Evolutionary conservation across 2,329 filamentous ascomycete genomes (phyloP).

Genomic region (Botrytis hyacinthi): DNA sequence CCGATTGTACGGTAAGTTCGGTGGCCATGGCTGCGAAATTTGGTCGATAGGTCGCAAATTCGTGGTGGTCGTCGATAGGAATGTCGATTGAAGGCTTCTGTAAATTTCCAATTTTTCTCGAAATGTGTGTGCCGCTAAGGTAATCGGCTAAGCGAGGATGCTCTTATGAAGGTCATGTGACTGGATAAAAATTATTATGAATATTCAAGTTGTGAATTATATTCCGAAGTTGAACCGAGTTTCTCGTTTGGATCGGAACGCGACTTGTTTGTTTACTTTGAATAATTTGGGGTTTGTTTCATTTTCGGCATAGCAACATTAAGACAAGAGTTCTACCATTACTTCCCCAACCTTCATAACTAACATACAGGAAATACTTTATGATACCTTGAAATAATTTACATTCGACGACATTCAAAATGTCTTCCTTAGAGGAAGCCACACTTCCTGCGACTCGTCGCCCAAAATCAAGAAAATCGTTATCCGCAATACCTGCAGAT

Average conservation of each 20-base stretch:
- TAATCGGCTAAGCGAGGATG: slow-evolving; percentile 20
- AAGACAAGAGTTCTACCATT: slow-evolving; percentile 24
- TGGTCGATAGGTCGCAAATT: slow-evolving; percentile 37
- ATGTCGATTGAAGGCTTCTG: slow-evolving; percentile 25
- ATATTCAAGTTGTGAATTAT: not conserved
- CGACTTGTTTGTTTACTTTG: slow-evolving; percentile 27
- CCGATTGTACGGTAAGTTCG: slow-evolving; percentile 99
- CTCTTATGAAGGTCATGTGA: slow-evolving; percentile 23
- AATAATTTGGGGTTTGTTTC: slow-evolving; percentile 25
- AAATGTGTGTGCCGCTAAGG: slow-evolving; percentile 26
- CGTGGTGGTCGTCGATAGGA: slow-evolving; percentile 26
- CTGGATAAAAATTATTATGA: not conserved
- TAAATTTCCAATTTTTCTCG: slow-evolving; percentile 25
- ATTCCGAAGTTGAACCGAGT: slow-evolving; percentile 9
- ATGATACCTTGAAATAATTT: not conserved
- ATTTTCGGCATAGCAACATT: slow-evolving; percentile 24
- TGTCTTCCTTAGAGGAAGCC: slow-evolving; percentile 45
- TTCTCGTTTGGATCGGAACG: not conserved
- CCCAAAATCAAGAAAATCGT: slow-evolving; percentile 64
- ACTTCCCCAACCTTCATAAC: slow-evolving; percentile 14
- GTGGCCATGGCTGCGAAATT: slow-evolving; percentile 69
- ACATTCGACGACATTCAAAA: slow-evolving; percentile 29
- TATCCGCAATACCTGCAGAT: slow-evolving; percentile 61
- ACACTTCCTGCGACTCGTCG: slow-evolving; percentile 57
- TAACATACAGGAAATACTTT: not conserved